These are phyloP conservation scores for Phytophthora multivora DNA, from an alignment of 352 stramenopile genomes.

Conservation along the genomic window DNA sequence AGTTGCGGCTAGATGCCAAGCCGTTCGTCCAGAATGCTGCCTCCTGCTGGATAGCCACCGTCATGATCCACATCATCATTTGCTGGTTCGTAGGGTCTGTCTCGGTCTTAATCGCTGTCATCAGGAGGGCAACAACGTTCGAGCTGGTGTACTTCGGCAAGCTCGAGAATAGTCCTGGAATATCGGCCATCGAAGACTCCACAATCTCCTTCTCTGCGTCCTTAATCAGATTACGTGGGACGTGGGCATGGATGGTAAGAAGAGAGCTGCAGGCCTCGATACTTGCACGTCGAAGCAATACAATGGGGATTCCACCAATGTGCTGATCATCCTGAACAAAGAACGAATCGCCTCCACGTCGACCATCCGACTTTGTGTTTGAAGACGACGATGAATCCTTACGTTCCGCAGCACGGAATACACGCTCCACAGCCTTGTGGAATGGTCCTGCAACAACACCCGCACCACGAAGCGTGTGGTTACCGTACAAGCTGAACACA, in stretches of 20 bases:
- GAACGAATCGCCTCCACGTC: slow-evolving; percentile 50
- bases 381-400: slow-evolving; percentile 38
- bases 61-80: slow-evolving; percentile 90
- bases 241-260: slow-evolving; percentile 80
- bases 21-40: slow-evolving; percentile 84
- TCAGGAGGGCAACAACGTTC: slow-evolving; percentile 83
- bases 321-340: slow-evolving; percentile 67
- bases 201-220: slow-evolving; percentile 80
- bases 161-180: slow-evolving; percentile 77
- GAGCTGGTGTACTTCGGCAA: slow-evolving; percentile 86
- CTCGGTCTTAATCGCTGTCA: slow-evolving; percentile 84
- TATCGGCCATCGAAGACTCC: slow-evolving; percentile 60
- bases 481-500: slow-evolving; percentile 81
- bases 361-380: slow-evolving; percentile 41
- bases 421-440: slow-evolving; percentile 78
- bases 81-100: slow-evolving; percentile 87
- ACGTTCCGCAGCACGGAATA: slow-evolving; percentile 58
- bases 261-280: slow-evolving; percentile 85
- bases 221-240: slow-evolving; percentile 78
- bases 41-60: slow-evolving; percentile 86
- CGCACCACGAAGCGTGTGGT: slow-evolving; percentile 78
- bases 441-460: slow-evolving; percentile 81
- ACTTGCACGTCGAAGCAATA: slow-evolving; percentile 72
- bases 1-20: slow-evolving; percentile 81
- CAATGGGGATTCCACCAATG: slow-evolving; percentile 73